These are phyloP conservation scores for Moniliella sp. DNA, from an alignment of 1,284 basidiomycete genomes.

Conservation along the genomic window DNA sequence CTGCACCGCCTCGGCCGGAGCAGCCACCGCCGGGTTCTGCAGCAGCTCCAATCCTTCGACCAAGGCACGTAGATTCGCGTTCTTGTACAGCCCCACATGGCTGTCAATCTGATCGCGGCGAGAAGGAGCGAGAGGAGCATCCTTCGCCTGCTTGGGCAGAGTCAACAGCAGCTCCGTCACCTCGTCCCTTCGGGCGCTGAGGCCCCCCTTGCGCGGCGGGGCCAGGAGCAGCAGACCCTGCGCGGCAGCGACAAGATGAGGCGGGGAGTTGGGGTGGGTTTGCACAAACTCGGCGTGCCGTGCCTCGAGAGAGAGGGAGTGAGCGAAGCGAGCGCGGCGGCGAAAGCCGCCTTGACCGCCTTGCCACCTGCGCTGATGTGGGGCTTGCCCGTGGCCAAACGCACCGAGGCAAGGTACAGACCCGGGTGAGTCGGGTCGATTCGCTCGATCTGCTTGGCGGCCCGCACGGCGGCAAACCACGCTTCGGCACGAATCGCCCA, in stretches of 20 bases:
- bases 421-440: constrained; percentile 46
- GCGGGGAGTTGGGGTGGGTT: constrained; percentile 44
- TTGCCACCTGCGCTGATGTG: constrained; percentile 35
- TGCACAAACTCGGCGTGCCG: constrained; percentile 59
- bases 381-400: constrained; percentile 40
- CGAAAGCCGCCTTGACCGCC: constrained; percentile 6
- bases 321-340: constrained; percentile 1
- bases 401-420: constrained; percentile 50
- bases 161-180: not conserved
- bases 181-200: constrained; percentile 33
- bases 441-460: constrained; percentile 44
- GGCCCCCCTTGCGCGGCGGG: too few species aligned
- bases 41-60: constrained; percentile 3
- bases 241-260: constrained; percentile 41
- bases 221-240: too few species aligned
- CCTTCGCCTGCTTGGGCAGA: constrained; percentile 32
- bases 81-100: not conserved
- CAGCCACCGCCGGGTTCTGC: constrained; percentile 3
- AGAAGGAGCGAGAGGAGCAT: constrained; percentile 46
- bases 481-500: constrained; percentile 60
- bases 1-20: constrained; percentile 6
- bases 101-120: constrained; percentile 35
- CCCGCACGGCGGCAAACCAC: constrained; percentile 54
- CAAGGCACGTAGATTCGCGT: constrained; percentile 4
- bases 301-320: constrained; percentile 39